Percentiles rank a stretch among this genome's conserved stretches.
These are phyloP conservation scores for Pythium phragmitis DNA, from an alignment of 352 stramenopile genomes.

Conservation along the genomic window DNA sequence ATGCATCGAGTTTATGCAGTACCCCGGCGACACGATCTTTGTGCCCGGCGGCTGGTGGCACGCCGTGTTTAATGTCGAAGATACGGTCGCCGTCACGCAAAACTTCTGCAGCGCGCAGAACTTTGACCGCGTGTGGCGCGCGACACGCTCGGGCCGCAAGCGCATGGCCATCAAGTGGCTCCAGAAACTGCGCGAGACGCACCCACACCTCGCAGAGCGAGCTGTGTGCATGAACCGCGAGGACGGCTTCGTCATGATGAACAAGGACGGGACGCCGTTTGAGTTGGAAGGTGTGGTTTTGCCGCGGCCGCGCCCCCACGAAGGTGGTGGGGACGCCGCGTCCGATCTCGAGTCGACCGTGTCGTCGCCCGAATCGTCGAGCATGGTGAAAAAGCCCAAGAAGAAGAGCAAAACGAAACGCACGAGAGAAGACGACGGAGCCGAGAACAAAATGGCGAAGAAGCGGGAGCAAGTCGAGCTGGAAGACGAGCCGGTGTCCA, in stretches of 20 bases:
- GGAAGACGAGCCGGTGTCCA: conserved; percentile 20
- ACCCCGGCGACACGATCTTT: conserved; percentile 91
- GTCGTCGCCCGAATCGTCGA: conserved; percentile 16
- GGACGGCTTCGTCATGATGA: conserved; percentile 89
- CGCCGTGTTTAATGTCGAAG: conserved; percentile 91
- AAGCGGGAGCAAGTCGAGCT: background rate
- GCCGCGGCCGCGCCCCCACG: background rate
- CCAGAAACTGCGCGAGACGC: conserved; percentile 65
- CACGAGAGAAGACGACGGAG: conserved; percentile 19
- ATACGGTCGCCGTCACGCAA: conserved; percentile 92
- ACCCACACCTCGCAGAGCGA: conserved; percentile 79
- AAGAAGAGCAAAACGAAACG: conserved; percentile 33
- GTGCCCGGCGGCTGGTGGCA: conserved; percentile 94
- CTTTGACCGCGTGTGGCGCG: conserved; percentile 80
- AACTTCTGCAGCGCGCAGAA: conserved; percentile 93
- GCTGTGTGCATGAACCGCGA: conserved; percentile 83
- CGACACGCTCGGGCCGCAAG: conserved; percentile 91
- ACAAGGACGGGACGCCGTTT: conserved; percentile 28
- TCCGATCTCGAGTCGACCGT: conserved; percentile 14
- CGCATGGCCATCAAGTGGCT: conserved; percentile 96
- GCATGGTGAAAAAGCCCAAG: conserved; percentile 22
- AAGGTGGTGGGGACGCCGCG: background rate
- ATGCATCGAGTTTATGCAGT: conserved; percentile 89
- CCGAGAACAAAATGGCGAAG: conserved; percentile 20
- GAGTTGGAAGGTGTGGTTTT: background rate